phyloP scores from a whole-genome alignment of 2,329 filamentous ascomycete species.

The Fusarium algeriense region DNA sequence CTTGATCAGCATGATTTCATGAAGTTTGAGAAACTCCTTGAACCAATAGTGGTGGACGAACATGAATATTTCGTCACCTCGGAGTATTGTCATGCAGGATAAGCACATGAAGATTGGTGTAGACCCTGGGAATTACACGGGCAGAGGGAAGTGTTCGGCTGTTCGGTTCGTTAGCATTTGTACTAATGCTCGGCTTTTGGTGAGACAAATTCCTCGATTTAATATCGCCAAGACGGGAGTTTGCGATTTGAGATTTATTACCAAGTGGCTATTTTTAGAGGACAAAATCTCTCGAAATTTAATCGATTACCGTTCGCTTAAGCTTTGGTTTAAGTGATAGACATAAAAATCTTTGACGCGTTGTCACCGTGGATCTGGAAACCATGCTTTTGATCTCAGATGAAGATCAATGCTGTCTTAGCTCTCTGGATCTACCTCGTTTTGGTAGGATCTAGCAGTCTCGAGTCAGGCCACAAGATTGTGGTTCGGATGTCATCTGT shows the following conservation, averaged over 20 bases:
- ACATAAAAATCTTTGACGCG: not conserved
- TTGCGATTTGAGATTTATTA: not conserved
- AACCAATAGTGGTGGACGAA: constrained; percentile 13
- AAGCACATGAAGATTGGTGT: not conserved
- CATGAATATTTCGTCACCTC: not conserved
- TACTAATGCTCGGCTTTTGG: not conserved
- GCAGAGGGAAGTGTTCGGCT: not conserved
- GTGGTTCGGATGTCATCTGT: not conserved
- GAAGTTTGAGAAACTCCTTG: constrained; percentile 1
- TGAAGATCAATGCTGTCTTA: not conserved
- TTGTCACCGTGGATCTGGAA: not conserved
- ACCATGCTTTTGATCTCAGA: not conserved
- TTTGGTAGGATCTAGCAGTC: not conserved
- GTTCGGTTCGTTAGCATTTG: not conserved
- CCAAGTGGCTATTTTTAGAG: not conserved
- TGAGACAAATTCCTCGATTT: not conserved
- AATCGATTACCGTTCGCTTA: not conserved
- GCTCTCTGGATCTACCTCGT: not conserved
- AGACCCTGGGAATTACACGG: constrained; percentile 4
- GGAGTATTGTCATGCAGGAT: not conserved
- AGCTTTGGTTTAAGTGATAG: not conserved
- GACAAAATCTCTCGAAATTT: not conserved
- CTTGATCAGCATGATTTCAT: constrained; percentile 28
- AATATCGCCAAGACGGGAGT: not conserved
- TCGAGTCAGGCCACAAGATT: not conserved